Evolutionary conservation across 2,329 filamentous ascomycete genomes (phyloP).

Genomic region (Thelonectria blattea): DNA sequence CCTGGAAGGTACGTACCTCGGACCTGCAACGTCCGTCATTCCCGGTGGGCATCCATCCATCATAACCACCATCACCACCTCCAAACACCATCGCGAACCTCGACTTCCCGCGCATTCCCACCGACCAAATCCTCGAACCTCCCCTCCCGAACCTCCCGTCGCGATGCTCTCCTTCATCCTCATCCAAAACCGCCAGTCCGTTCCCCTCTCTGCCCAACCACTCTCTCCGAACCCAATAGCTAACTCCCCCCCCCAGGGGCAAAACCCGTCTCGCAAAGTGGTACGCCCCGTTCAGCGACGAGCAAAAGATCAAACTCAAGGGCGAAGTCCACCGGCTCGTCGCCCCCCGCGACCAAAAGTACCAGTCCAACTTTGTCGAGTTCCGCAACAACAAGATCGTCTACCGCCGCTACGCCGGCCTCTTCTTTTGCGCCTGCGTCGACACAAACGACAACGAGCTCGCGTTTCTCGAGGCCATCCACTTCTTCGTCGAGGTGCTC

Average conservation of each 20-base stretch:
- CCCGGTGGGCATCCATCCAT: constrained; percentile 11
- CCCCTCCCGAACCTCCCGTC: background rate
- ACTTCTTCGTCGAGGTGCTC: constrained; percentile 99
- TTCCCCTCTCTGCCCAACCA: background rate
- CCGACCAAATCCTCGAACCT: background rate
- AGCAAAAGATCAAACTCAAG: constrained; percentile 98
- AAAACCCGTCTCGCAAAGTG: constrained; percentile 98
- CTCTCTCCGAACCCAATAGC: background rate
- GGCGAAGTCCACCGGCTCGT: constrained; percentile 98
- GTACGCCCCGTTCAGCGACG: constrained; percentile 98
- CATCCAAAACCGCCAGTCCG: constrained; percentile 86
- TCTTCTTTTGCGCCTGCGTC: constrained; percentile 99
- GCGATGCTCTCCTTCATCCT: constrained; percentile 83
- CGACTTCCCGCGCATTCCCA: constrained; percentile 3
- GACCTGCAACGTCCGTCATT: constrained; percentile 15
- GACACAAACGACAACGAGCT: constrained; percentile 99
- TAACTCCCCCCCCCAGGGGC: constrained; percentile 65
- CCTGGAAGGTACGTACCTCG: constrained; percentile 2
- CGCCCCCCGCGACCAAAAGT: constrained; percentile 96
- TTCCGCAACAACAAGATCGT: constrained; percentile 94
- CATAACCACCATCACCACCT: background rate
- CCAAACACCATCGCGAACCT: constrained; percentile 9
- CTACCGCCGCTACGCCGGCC: constrained; percentile 93
- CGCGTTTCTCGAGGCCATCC: constrained; percentile 94
- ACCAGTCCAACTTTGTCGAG: constrained; percentile 99